Conservation (phyloP, 768 basidiomycete genomes). For the Serendipita sp. region DNA sequence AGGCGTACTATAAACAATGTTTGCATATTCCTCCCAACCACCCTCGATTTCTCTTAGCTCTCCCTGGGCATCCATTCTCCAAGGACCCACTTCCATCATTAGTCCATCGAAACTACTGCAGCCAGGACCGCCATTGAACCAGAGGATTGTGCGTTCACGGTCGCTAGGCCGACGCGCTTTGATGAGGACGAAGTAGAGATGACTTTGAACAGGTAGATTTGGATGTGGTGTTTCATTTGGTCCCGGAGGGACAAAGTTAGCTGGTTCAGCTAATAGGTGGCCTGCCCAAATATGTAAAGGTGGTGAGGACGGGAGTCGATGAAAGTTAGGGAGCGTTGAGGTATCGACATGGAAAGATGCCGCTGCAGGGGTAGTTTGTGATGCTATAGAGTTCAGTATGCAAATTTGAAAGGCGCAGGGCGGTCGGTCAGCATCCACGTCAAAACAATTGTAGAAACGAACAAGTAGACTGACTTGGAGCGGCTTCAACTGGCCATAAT, state of each 20-base stretch:
- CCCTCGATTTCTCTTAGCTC: constrained; percentile 61
- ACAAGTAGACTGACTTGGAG: neutral
- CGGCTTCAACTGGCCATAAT: neutral
- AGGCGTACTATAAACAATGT: constrained; percentile 72
- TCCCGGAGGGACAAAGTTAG: constrained; percentile 29
- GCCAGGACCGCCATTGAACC: constrained; percentile 97
- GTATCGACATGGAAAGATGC: constrained; percentile 60
- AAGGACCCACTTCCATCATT: constrained; percentile 98
- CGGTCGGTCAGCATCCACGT: neutral
- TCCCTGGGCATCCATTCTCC: constrained; percentile 58
- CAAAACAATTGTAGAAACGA: neutral
- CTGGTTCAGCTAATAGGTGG: constrained; percentile 66
- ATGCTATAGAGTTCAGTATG: neutral
- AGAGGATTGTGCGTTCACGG: constrained; percentile 78
- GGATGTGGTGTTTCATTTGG: constrained; percentile 42
- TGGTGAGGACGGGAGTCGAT: constrained; percentile 43
- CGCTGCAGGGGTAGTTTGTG: constrained; percentile 24
- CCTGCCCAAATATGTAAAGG: constrained; percentile 74
- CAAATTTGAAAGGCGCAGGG: neutral
- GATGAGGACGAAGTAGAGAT: constrained; percentile 78
- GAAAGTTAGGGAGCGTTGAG: constrained; percentile 54
- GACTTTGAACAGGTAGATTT: constrained; percentile 17
- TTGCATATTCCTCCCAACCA: constrained; percentile 96
- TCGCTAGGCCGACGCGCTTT: constrained; percentile 82
- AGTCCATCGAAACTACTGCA: constrained; percentile 95